Evolutionary conservation across 805 yeast genomes (phyloP).

Genomic region (Helenozyma rhizophorensis): DNA sequence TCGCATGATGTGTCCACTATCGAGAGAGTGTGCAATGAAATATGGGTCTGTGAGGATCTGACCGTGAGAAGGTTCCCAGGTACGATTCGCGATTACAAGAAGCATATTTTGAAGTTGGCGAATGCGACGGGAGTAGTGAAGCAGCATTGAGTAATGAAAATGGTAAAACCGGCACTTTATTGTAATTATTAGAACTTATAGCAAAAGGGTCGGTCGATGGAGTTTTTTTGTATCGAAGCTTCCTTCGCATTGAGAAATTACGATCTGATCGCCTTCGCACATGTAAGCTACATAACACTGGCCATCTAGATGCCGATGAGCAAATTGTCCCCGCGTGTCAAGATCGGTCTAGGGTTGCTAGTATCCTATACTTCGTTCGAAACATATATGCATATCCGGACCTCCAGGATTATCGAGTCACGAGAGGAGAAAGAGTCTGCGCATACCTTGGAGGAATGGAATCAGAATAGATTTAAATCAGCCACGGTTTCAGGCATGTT

Average conservation of each 20-base stretch:
- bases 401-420: constrained; percentile 50
- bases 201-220: no score
- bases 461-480: constrained; percentile 24
- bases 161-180: no score
- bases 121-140: constrained; percentile 87
- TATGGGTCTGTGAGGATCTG: constrained; percentile 92
- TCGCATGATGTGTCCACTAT: constrained; percentile 95
- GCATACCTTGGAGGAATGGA: no score
- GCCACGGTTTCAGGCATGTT: constrained; percentile 63
- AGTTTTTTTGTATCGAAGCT: background rate
- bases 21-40: constrained; percentile 82
- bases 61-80: constrained; percentile 77
- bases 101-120: constrained; percentile 75
- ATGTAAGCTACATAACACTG: no score
- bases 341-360: constrained; percentile 40
- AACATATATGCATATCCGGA: constrained; percentile 50
- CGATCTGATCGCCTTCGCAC: no score
- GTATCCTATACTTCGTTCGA: constrained; percentile 64
- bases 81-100: constrained; percentile 81
- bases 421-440: background rate
- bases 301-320: no score
- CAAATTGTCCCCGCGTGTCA: no score
- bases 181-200: no score
- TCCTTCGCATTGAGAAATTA: no score
- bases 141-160: constrained; percentile 66